Base-by-base conservation (phyloP, 2,329 filamentous ascomycete species). In the Curvularia sp. region DNA sequence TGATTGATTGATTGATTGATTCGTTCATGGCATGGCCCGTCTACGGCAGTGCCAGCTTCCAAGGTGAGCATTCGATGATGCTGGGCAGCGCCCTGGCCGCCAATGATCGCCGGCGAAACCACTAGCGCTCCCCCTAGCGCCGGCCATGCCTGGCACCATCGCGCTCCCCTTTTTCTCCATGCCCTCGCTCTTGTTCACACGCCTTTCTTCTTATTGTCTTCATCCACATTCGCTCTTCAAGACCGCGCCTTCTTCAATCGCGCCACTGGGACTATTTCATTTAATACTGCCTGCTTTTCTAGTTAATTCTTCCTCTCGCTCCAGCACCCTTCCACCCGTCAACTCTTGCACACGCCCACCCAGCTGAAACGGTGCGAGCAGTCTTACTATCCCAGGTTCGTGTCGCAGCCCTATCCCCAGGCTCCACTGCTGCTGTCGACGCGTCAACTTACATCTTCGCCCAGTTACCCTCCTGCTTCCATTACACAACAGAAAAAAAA, bases 231-330 rank as follows among this genome's bases (percentile, higher is more conserved):
- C 64, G 60, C 64, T 69, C 55, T 60, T 57, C 62, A 68, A 63
- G 65, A 63, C 53, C 57, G 67, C 62, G 57, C 63, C 58, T 67
- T 52, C 57, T 68, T 39, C 60, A 56, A 59, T 60, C 64, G 59
- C 64, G 63, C 59, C 55, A 53, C 60, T 60, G 62, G 55, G 59
- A 60, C 60, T 66, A 68, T 56, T 66, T 58, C 64, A 64, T 66
- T 69, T 72, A 72, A 73, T 73, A 65, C 61, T 64, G 53, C 61
- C 59, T 64, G 62, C 64, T 66, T 66, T 67, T 60, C 61, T 71
- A 66, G 64, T 66, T 76, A 76, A 72, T 77, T 74, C 73, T 72
- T 74, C 74, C 77, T 66, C 74, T 76, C 73, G 73, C 71, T 72
- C 58, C 70, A 61, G 54, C 27, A 6, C 43, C n/a, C 74, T 75